Evolutionary conservation across 805 yeast genomes (phyloP).

Genomic region (Yamadazyma akitaensis): DNA sequence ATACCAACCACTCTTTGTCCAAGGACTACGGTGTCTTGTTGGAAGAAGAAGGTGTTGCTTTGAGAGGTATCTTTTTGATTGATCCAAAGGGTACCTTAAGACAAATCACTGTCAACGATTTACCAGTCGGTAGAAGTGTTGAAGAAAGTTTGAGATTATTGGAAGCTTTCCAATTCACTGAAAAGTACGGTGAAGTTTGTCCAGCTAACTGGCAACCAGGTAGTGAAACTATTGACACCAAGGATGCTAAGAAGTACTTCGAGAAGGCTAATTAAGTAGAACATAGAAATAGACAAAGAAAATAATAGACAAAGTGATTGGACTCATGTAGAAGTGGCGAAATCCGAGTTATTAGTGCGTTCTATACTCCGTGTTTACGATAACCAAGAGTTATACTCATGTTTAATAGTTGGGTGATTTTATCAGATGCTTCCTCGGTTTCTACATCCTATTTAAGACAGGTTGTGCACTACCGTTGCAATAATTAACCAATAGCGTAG

Average conservation of each 20-base stretch:
- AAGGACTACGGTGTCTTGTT: slow-evolving; percentile 96
- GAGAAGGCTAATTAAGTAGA: slow-evolving; percentile 2
- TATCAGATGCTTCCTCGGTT: too few species aligned
- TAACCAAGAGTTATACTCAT: too few species aligned
- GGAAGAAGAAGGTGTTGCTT: slow-evolving; percentile 94
- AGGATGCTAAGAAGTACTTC: slow-evolving; percentile 87
- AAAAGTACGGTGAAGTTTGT: slow-evolving; percentile 98
- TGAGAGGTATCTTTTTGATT: slow-evolving; percentile 97
- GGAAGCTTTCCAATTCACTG: slow-evolving; percentile 99
- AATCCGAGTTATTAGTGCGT: too few species aligned
- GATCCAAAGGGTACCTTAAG: slow-evolving; percentile 94
- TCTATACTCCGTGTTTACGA: too few species aligned
- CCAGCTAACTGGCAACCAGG: slow-evolving; percentile 98
- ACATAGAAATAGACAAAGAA: not conserved
- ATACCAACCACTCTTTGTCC: slow-evolving; percentile 92
- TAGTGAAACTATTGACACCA: slow-evolving; percentile 79
- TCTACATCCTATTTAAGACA: too few species aligned
- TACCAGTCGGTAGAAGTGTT: slow-evolving; percentile 98
- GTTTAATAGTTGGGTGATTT: too few species aligned
- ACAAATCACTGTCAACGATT: slow-evolving; percentile 97
- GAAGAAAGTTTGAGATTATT: slow-evolving; percentile 96
- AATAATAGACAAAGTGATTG: not conserved
- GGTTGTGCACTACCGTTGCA: too few species aligned
- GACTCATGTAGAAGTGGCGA: not conserved
- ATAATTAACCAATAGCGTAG: not conserved